Base-by-base conservation (phyloP, 2,329 filamentous ascomycete species). In the Emydomyces testavorans region DNA sequence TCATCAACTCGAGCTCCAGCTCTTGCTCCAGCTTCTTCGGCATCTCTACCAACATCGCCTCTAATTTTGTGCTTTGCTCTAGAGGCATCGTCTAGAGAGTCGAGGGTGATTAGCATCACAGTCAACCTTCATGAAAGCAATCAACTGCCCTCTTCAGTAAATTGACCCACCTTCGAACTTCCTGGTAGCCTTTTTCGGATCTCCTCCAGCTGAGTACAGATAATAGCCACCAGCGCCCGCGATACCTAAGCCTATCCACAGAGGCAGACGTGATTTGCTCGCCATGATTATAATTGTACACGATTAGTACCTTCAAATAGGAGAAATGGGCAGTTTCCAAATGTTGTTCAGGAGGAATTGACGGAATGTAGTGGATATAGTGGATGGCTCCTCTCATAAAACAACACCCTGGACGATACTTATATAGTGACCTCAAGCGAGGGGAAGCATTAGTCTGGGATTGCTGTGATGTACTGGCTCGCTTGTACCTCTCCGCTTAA, bases 141-240 rank as follows among this genome's bases (percentile, higher is more conserved):
- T 41, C 24, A 16, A 32, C 2, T 29, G 6, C 36, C 2, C 21
- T 29, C n/a, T 29, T 31, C 38, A 34, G 11, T 24, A 15, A 38
- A 20, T 41, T 11, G 5, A 71, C 80, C 38, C 71, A 94, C 90
- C 78, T 72, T 94, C 85, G 57, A 85, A 76, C 66, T 92, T 75
- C 74, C 90, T 85, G 75, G 88, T 79, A n/a, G 89, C 90, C 42
- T 77, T 79, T 67, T 83, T 85, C 44, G 86, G 75, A 65, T 80
- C 77, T 50, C 90, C 89, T 52, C 90, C 90, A 13, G 89, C 83
- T 44, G 70, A 75, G 74, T 94, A 98, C 53, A 96, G 77, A 73
- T 96, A 96, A 75, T 94, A 96, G 36, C 84, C 87, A 50, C 80
- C 71, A 54, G 80, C 83, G 58, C 77, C 78, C 26, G 76, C 82